Evolutionary conservation across 164 flowering plant species (phyloP).

Genomic region (Echeveria elegans): DNA sequence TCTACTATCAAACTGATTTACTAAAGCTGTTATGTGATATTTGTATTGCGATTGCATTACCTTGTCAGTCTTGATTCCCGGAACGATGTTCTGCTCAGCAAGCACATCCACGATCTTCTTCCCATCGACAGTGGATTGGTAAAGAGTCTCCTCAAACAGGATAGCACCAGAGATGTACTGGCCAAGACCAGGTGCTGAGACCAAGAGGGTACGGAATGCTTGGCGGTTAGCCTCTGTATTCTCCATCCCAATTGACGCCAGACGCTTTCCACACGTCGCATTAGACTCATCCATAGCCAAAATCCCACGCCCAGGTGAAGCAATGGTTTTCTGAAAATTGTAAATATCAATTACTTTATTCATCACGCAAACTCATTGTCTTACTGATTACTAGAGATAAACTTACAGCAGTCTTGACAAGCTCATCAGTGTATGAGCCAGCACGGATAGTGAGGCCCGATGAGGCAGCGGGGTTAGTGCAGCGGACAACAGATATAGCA

Average conservation of each 20-base stretch:
- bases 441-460: too few relatives aligned
- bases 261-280: neutral
- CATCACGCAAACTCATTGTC: neutral
- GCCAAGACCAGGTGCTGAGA: constrained; percentile 73
- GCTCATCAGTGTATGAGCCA: too few relatives aligned
- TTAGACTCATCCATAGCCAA: constrained; percentile 85
- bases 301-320: constrained; percentile 82
- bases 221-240: constrained; percentile 93
- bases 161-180: constrained; percentile 32
- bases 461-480: too few relatives aligned
- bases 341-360: neutral
- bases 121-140: constrained; percentile 73
- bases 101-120: constrained; percentile 75
- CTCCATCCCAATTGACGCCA: constrained; percentile 49
- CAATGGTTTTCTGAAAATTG: constrained; percentile 47
- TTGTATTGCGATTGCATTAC: constrained; percentile 20
- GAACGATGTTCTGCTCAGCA: constrained; percentile 60
- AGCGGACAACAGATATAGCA: too few relatives aligned
- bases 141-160: constrained; percentile 79
- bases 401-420: constrained; percentile 46
- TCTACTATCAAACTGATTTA: neutral
- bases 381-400: neutral
- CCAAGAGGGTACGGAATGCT: constrained; percentile 74
- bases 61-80: constrained; percentile 95
- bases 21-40: neutral